Evolutionary conservation across 2,329 filamentous ascomycete genomes (phyloP).

Genomic region (Fusarium bactridioides): DNA sequence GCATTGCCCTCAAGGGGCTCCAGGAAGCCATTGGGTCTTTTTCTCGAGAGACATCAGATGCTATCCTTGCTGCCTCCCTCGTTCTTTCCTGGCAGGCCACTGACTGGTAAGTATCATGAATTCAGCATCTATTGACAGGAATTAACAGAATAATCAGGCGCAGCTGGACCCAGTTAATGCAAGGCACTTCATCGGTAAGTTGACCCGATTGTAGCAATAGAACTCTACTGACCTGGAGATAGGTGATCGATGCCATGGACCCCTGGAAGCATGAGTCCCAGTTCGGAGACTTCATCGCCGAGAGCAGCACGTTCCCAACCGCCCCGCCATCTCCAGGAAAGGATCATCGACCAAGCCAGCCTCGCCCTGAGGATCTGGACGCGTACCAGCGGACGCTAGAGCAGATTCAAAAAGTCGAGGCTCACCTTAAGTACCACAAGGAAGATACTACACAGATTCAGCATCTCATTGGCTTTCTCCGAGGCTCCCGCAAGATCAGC

Average conservation of each 20-base stretch:
- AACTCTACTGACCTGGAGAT: conserved; percentile 29
- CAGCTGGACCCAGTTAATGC: conserved; percentile 91
- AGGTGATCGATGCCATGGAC: conserved; percentile 92
- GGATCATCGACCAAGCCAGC: conserved; percentile 68
- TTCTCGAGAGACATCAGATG: conserved; percentile 86
- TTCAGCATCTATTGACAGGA: background rate
- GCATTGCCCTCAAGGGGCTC: conserved; percentile 83
- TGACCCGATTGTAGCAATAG: background rate
- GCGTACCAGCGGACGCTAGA: conserved; percentile 72
- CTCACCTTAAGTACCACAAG: conserved; percentile 72
- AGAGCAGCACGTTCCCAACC: conserved; percentile 77
- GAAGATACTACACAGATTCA: conserved; percentile 74
- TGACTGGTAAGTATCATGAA: conserved; percentile 77
- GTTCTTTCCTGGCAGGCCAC: conserved; percentile 95
- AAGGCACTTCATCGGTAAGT: conserved; percentile 86
- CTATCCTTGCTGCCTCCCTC: conserved; percentile 88
- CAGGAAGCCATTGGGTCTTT: conserved; percentile 88
- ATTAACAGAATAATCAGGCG: conserved; percentile 66
- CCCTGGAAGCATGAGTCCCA: conserved; percentile 90
- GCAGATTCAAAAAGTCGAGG: conserved; percentile 73
- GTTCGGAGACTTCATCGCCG: conserved; percentile 81
- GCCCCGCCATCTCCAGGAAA: conserved; percentile 69
- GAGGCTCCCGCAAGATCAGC: conserved; percentile 75
- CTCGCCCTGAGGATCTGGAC: conserved; percentile 74
- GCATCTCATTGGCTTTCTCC: conserved; percentile 76